A percentile compares a stretch with the other conserved stretches of the same genome.
Evolutionary conservation across 2,329 filamentous ascomycete genomes (phyloP).

Genomic region (Lachnum nothofagi): DNA sequence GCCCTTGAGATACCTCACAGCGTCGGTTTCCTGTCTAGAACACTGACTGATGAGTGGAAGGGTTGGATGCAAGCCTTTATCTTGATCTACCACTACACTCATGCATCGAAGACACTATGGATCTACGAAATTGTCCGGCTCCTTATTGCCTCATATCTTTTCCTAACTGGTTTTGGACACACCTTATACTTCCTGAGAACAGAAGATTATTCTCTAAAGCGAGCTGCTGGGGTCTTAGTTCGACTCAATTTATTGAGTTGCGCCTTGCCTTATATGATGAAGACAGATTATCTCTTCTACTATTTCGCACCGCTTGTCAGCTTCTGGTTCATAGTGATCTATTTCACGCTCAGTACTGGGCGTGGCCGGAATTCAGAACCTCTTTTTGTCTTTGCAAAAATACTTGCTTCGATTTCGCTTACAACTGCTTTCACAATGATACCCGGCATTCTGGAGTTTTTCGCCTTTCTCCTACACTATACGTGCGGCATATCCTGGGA

Average conservation of each 20-base stretch:
- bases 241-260: conserved; percentile 54
- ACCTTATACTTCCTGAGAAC: conserved; percentile 53
- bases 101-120: conserved; percentile 44
- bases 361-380: conserved; percentile 40
- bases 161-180: conserved; percentile 59
- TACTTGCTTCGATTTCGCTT: conserved; percentile 41
- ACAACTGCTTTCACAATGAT: conserved; percentile 35
- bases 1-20: conserved; percentile 14
- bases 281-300: conserved; percentile 51
- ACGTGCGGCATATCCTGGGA: conserved; percentile 47
- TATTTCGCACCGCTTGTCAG: conserved; percentile 55
- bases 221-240: conserved; percentile 49
- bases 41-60: conserved; percentile 61
- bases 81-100: conserved; percentile 55
- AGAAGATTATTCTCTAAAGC: conserved; percentile 50
- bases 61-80: conserved; percentile 57
- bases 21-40: conserved; percentile 45
- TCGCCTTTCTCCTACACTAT: conserved; percentile 36
- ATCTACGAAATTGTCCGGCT: conserved; percentile 52
- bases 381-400: conserved; percentile 43
- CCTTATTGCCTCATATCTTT: conserved; percentile 54
- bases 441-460: conserved; percentile 40
- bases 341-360: conserved; percentile 43
- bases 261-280: conserved; percentile 50
- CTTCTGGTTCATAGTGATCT: conserved; percentile 60